Base-by-base conservation (phyloP, 2,329 filamentous ascomycete species). In the Nigrospora osmanthi region DNA sequence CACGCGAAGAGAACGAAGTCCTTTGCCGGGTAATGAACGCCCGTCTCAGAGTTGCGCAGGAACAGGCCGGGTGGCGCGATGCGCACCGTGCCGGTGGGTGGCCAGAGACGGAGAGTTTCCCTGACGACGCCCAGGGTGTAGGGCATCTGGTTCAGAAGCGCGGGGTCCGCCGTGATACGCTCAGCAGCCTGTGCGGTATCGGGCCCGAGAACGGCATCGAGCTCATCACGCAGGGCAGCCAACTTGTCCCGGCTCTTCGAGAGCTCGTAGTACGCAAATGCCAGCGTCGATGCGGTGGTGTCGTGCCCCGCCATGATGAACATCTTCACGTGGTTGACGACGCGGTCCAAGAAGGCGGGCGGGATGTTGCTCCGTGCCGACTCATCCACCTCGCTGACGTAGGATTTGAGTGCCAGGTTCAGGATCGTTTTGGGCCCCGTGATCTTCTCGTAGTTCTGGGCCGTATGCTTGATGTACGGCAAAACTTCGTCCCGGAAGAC, bases 51-150 rank as follows among this genome's bases (percentile, higher is more conserved):
- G 36, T 75, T 57, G 32, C 60, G 65, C 42, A 69, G 56, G 34
- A 64, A 65, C 53, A 67, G 62, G 12, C 60, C 63, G 5, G 46
- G 45, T 7, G 50, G 40, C 7, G 63, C 64, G 14, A 47, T 40
- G 16, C 73, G 67, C 19, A 70, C 62, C 2, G 67, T 68, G 16
- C 65, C 66, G 11, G 47, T 51, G 48, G 17, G 58, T 43, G 76
- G 74, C 46, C 70, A 75, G 14, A 80, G 52, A 3, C 76, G 67
- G 2, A 80, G 61, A 0, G 67, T 65, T 57, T 80, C 76, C 48
- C 76, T 74, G 49, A 76, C 65, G 11, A 77, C 66, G 33, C 72
- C 74, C 9, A 58, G 60, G 3, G 73, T 76, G 53, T 76, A 78
- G 1, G 66, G 63, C 11, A 80, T 63, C 32, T 67, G 59, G 54